phyloP scores from a whole-genome alignment of 2,329 filamentous ascomycete species.

The Sporothrix mexicana region DNA sequence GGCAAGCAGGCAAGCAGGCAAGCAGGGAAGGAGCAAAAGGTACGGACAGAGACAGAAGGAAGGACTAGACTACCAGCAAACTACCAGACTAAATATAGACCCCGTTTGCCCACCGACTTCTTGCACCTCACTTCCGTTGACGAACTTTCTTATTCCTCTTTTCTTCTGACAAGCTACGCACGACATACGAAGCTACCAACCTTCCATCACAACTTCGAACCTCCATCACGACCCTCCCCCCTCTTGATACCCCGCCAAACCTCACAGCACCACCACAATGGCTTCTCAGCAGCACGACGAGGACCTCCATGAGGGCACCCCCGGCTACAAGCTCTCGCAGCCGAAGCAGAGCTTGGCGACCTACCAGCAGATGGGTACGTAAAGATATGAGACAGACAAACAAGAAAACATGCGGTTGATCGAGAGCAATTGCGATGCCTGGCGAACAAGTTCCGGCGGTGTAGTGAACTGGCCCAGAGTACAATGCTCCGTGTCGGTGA shows the following conservation, averaged over 20 bases:
- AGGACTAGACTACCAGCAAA: neutral
- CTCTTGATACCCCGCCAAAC: constrained; percentile 28
- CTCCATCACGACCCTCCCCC: neutral
- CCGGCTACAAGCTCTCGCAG: constrained; percentile 97
- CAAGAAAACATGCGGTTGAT: neutral
- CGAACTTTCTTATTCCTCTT: neutral
- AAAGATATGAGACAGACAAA: constrained; percentile 38
- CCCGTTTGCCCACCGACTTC: constrained; percentile 26
- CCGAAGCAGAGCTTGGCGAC: constrained; percentile 95
- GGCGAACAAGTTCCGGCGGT: neutral
- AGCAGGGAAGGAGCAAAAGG: neutral
- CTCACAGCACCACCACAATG: constrained; percentile 58
- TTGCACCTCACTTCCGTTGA: neutral
- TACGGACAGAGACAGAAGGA: neutral
- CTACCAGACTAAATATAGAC: constrained; percentile 15
- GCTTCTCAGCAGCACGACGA: constrained; percentile 69
- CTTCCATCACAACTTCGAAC: neutral
- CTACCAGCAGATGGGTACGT: constrained; percentile 85
- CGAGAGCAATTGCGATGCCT: neutral
- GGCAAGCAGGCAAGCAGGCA: neutral
- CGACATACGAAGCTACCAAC: neutral
- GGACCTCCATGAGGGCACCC: constrained; percentile 84
- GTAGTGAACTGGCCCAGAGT: neutral
- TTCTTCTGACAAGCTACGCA: neutral
- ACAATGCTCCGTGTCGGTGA: neutral